Percentiles rank a stretch among this genome's conserved stretches.
Evolutionary conservation across 768 basidiomycete genomes (phyloP).

Genomic region (Lyophyllum atratum): DNA sequence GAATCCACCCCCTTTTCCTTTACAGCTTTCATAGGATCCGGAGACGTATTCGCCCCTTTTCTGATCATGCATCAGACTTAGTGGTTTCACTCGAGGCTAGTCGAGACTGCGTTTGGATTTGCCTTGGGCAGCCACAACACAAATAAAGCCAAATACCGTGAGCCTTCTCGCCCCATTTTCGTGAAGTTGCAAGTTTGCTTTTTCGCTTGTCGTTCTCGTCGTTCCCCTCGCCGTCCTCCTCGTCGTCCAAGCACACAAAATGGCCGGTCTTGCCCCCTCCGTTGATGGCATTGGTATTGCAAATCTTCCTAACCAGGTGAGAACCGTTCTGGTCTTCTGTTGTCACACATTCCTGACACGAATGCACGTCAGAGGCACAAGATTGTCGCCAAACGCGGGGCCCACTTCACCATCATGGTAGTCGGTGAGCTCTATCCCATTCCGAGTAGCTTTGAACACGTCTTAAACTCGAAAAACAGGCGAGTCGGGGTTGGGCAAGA

Average conservation of each 20-base stretch:
- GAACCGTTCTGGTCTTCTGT: slow-evolving; percentile 20
- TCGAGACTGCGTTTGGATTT: not conserved
- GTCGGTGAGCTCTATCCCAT: slow-evolving; percentile 65
- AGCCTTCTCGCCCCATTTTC: slow-evolving; percentile 38
- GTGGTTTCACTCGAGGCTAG: not conserved
- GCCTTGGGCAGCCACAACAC: slow-evolving; percentile 15
- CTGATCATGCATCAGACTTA: not conserved
- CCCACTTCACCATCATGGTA: slow-evolving; percentile 99
- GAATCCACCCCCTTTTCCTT: not conserved
- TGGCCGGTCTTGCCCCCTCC: slow-evolving; percentile 46
- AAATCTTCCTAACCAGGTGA: slow-evolving; percentile 97
- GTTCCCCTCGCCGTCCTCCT: slow-evolving; percentile 25
- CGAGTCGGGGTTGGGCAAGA: slow-evolving; percentile 97
- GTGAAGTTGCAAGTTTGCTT: slow-evolving; percentile 24
- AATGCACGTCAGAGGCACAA: slow-evolving; percentile 80
- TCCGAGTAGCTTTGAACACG: not conserved
- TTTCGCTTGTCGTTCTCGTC: slow-evolving; percentile 22
- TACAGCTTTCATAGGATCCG: slow-evolving; percentile 8
- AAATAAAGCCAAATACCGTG: slow-evolving; percentile 28
- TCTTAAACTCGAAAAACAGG: slow-evolving; percentile 44
- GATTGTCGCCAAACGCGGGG: slow-evolving; percentile 96
- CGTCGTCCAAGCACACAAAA: slow-evolving; percentile 30
- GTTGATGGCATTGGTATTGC: slow-evolving; percentile 90
- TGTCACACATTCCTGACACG: slow-evolving; percentile 25
- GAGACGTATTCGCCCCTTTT: not conserved